Conservation (phyloP, 2,329 filamentous ascomycete genomes). For the Botrytis medusae region DNA sequence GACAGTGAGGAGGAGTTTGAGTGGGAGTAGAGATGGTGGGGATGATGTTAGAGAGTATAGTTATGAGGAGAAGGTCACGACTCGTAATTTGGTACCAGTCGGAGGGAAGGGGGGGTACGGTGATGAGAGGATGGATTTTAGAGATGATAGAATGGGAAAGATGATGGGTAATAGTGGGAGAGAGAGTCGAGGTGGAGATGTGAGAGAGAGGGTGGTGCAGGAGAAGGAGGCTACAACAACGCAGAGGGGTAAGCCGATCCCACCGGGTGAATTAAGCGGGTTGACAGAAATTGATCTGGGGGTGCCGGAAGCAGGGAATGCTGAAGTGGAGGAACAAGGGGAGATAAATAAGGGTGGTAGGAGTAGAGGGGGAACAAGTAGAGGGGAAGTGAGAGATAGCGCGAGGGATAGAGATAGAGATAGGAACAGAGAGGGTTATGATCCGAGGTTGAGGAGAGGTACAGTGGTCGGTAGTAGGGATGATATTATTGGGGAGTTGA, state of each 20-base stretch:
- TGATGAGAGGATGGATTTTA: conserved; percentile 22
- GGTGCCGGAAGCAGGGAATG: conserved; percentile 26
- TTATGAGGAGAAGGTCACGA: conserved; percentile 24
- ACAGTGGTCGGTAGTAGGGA: neutral
- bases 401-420: neutral
- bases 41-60: conserved; percentile 27
- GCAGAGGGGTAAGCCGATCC: conserved; percentile 24
- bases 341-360: neutral
- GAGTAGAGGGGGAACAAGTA: neutral
- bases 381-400: neutral
- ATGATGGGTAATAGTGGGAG: neutral
- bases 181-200: neutral
- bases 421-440: conserved; percentile 6
- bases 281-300: conserved; percentile 28
- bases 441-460: conserved; percentile 18
- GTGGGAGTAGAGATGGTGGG: conserved; percentile 25
- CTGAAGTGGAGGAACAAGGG: conserved; percentile 2
- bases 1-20: conserved; percentile 30
- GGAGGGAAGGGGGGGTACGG: conserved; percentile 25
- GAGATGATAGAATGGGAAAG: neutral
- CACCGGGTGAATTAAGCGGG: conserved; percentile 29
- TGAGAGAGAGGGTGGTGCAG: neutral
- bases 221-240: neutral
- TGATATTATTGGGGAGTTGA: neutral
- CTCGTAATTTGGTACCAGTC: conserved; percentile 19